Evolutionary conservation across 2,329 filamentous ascomycete genomes (phyloP).

Genomic region (Aspergillus pseudonomiae): DNA sequence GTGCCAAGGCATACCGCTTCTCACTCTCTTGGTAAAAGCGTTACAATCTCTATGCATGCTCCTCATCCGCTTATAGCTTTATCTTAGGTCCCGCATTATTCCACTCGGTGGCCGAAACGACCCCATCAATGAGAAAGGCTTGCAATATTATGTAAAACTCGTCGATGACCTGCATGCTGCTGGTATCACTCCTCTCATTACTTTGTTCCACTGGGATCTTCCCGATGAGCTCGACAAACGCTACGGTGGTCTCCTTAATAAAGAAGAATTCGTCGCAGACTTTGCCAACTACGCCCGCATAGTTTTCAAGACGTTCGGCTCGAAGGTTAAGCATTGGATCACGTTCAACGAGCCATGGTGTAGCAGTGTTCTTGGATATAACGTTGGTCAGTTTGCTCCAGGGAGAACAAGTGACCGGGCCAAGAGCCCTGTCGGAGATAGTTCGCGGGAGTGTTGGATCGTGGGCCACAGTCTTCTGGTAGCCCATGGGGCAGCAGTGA

Average conservation of each 20-base stretch:
- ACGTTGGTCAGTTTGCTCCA: conserved; percentile 75
- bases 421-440: conserved; percentile 72
- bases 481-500: conserved; percentile 78
- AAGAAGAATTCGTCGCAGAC: conserved; percentile 79
- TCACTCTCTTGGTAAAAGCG: conserved; percentile 68
- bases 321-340: conserved; percentile 84
- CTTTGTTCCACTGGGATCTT: conserved; percentile 86
- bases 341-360: conserved; percentile 93
- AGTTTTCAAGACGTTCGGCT: conserved; percentile 71
- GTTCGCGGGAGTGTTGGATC: conserved; percentile 76
- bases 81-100: conserved; percentile 68
- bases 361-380: conserved; percentile 78
- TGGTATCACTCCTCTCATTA: conserved; percentile 79
- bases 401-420: conserved; percentile 77
- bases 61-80: neutral
- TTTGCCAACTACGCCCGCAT: conserved; percentile 78
- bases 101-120: conserved; percentile 82
- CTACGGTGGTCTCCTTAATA: conserved; percentile 80
- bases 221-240: conserved; percentile 76
- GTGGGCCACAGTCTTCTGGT: conserved; percentile 80
- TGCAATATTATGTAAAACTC: conserved; percentile 78
- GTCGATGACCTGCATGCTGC: conserved; percentile 76
- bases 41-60: neutral
- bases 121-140: conserved; percentile 75
- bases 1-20: conserved; percentile 78